Conservation (phyloP, 1,284 basidiomycete species). For the Trametes sp. region DNA sequence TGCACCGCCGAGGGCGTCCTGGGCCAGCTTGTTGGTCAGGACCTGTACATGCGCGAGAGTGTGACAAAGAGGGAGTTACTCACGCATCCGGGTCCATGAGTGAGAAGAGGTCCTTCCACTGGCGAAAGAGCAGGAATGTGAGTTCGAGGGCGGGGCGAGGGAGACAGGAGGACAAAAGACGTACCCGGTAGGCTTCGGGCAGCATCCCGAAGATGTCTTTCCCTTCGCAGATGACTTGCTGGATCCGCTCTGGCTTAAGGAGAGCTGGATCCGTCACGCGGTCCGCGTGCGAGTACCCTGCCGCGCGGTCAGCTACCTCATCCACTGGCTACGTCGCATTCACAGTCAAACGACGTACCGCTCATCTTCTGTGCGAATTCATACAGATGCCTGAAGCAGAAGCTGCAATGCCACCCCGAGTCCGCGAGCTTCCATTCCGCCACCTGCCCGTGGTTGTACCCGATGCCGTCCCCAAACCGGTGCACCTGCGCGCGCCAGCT, state of each 20-base stretch:
- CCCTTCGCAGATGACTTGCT: constrained; percentile 66
- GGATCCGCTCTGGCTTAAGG: constrained; percentile 60
- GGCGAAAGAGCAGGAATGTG: constrained; percentile 10
- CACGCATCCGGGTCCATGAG: constrained; percentile 61
- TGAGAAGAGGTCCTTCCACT: constrained; percentile 61
- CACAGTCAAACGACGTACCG: constrained; percentile 23
- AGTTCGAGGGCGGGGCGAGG: not conserved
- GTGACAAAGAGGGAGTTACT: constrained; percentile 31
- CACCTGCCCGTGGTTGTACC: constrained; percentile 65
- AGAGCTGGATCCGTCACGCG: constrained; percentile 64
- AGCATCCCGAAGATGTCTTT: constrained; percentile 73
- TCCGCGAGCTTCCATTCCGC: constrained; percentile 63
- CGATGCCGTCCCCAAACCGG: constrained; percentile 42
- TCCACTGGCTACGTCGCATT: not conserved
- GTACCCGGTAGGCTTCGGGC: constrained; percentile 62
- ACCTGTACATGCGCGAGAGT: constrained; percentile 26
- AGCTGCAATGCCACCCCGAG: constrained; percentile 69
- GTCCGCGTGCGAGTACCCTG: constrained; percentile 69
- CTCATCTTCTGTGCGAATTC: constrained; percentile 72
- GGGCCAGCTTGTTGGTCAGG: constrained; percentile 15
- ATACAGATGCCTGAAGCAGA: constrained; percentile 67
- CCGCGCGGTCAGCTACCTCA: constrained; percentile 29
- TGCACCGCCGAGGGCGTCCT: constrained; percentile 56
- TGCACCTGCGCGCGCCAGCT: constrained; percentile 59
- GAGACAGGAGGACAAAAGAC: too few species aligned